These are phyloP conservation scores for Puccinia triticina DNA, from an alignment of 1,284 basidiomycete genomes.

Conservation along the genomic window DNA sequence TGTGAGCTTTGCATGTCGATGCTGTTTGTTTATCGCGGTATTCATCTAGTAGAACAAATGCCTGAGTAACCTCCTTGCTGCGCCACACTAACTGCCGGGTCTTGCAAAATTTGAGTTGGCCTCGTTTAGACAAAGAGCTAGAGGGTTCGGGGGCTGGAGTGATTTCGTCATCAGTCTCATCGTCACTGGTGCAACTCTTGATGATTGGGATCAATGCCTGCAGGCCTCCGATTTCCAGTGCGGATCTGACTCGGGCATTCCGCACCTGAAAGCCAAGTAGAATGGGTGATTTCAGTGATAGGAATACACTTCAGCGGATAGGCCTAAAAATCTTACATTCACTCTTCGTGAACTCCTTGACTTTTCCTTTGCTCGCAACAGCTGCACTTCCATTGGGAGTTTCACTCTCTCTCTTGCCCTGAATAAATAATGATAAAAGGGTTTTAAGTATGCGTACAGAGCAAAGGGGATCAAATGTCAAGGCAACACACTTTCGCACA, in stretches of 20 bases:
- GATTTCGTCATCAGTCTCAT: not conserved
- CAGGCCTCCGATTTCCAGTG: not conserved
- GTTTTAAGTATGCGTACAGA: not conserved
- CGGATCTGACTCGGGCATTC: not conserved
- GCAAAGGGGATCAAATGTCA: not conserved
- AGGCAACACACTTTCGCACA: not conserved
- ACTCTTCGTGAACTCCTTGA: no score
- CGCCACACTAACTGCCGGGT: not conserved
- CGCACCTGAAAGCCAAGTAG: not conserved
- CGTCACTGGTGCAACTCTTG: not conserved
- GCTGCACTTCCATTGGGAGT: no score
- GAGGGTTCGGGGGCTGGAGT: not conserved
- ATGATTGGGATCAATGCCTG: not conserved
- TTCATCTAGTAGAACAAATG: not conserved
- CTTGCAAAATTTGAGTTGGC: not conserved
- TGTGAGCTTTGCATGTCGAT: not conserved
- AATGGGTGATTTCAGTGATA: not conserved
- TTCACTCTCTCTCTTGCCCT: no score
- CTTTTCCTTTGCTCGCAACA: no score
- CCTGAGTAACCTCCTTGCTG: not conserved
- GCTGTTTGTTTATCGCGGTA: not conserved
- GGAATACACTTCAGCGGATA: no score
- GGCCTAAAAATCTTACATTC: no score
- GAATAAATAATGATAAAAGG: no score
- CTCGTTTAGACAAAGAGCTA: not conserved